Evolutionary conservation across 177 flowering plant species (phyloP), one percentile per base, ranked within the genome.

Genomic region (Vitis hybrid): DNA sequence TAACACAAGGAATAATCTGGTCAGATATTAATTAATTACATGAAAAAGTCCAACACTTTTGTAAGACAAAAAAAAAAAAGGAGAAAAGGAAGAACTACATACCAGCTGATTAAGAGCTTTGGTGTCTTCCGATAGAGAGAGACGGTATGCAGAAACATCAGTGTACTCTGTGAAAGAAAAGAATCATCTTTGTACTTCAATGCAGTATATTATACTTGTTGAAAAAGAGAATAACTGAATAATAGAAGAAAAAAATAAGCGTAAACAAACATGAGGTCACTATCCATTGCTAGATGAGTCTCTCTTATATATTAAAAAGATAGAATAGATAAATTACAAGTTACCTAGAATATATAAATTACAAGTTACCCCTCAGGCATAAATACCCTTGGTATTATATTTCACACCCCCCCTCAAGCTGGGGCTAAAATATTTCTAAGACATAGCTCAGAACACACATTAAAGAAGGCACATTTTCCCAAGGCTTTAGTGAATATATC

Each of bases 21-120:
- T 14, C 56, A 53, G 16, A 39, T 39, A 39, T 53, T 15, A 29
- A 48, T 10, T 45, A 15, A 49, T 49, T 39, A 39, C 5, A 9
- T 6, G 18, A 2, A 59, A 18, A 68, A 72, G 54, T 45, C 39
- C 45, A 13, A n/a, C 18, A 16, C 15, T 49, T 19, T 56, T 61
- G 55, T 50, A 2, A 56, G 49, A 61, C 3, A 68, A 12, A 3
- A 61, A 3, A 10, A 65, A 15, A 3, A 11, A 65, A 15, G 68
- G 31, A 50, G 12, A 49, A 55, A 59, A 65, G 5, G 29, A 55
- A 45, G 50, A 76, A 59, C 31, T 19, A 11, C 65, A 71, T 86
- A 95, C 99, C 98, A 95, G 81, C 76, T 89, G 98, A 80, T 89
- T 93, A 49, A 95, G 75, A 66, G 99, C 99, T 81, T 95, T 93